phyloP scores from a whole-genome alignment of 2,329 filamentous ascomycete species.

The Talaromyces sp. region DNA sequence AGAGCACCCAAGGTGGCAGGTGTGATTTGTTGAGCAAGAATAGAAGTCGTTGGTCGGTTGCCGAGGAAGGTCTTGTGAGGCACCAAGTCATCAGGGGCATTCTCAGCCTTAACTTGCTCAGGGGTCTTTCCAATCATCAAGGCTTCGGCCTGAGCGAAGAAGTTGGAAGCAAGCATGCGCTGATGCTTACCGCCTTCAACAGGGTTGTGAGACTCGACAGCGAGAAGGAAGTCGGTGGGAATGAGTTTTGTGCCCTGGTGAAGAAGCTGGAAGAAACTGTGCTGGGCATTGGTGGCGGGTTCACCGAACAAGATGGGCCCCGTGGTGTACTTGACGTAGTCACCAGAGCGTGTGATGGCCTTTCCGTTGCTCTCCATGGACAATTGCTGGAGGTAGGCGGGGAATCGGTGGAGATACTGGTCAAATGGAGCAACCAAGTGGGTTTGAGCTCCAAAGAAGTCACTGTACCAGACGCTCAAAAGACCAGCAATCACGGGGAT shows the following conservation, averaged over 20 bases:
- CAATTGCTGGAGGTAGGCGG: slow-evolving; percentile 96
- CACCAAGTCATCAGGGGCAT: slow-evolving; percentile 55
- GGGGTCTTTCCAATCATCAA: slow-evolving; percentile 52
- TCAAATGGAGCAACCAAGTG: slow-evolving; percentile 97
- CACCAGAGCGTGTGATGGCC: slow-evolving; percentile 80
- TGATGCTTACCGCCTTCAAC: slow-evolving; percentile 90
- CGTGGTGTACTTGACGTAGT: slow-evolving; percentile 94
- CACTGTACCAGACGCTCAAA: slow-evolving; percentile 95
- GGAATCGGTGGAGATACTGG: slow-evolving; percentile 98
- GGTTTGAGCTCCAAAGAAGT: slow-evolving; percentile 98
- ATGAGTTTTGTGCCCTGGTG: slow-evolving; percentile 99
- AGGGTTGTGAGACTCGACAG: slow-evolving; percentile 94
- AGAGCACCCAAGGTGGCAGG: slow-evolving; percentile 88
- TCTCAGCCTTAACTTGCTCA: slow-evolving; percentile 45
- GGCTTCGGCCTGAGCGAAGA: slow-evolving; percentile 47
- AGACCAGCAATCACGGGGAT: slow-evolving; percentile 90
- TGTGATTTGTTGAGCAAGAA: slow-evolving; percentile 89
- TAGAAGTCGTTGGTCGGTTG: slow-evolving; percentile 93
- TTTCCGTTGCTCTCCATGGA: slow-evolving; percentile 99
- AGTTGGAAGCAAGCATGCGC: slow-evolving; percentile 54
- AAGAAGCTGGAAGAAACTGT: slow-evolving; percentile 99
- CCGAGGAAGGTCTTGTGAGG: slow-evolving; percentile 99
- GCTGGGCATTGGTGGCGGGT: slow-evolving; percentile 97
- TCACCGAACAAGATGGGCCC: slow-evolving; percentile 95
- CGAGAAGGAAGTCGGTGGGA: slow-evolving; percentile 95